phyloP scores from a whole-genome alignment of 768 basidiomycete species.

The Gloeopeniophorella convolvens region DNA sequence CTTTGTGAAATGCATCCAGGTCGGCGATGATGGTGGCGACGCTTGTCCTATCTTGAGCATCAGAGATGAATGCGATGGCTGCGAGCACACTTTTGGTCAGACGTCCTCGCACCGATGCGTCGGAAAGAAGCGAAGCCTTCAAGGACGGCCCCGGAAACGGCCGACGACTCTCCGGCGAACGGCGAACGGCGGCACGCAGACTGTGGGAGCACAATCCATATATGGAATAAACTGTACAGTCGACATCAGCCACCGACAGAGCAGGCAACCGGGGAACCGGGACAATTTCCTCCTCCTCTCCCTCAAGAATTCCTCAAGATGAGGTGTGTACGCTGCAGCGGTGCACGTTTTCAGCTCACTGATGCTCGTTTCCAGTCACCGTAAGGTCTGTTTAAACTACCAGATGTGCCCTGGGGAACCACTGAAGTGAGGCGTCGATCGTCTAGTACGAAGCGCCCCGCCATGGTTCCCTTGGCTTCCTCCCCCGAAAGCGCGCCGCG shows the following conservation, averaged over 20 bases:
- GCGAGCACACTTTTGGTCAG: no score
- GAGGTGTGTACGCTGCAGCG: conserved; percentile 29
- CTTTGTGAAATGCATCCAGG: no score
- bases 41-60: no score
- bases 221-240: conserved; percentile 19
- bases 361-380: conserved; percentile 51
- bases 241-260: conserved; percentile 14
- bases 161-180: no score
- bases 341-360: conserved; percentile 9
- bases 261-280: neutral
- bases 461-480: conserved; percentile 95
- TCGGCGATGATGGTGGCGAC: no score
- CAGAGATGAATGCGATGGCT: no score
- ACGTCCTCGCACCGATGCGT: no score
- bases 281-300: neutral
- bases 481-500: conserved; percentile 93
- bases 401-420: conserved; percentile 19
- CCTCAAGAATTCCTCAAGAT: conserved; percentile 29
- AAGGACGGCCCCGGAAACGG: no score
- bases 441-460: conserved; percentile 94
- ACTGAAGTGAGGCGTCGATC: conserved; percentile 25
- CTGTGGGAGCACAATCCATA: neutral
- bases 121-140: no score
- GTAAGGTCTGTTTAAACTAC: conserved; percentile 55
- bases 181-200: no score